Evolutionary conservation across 352 stramenopile genomes (phyloP), one percentile per base, ranked within the genome.

Genomic region (Globisporangium iwayamae): DNA sequence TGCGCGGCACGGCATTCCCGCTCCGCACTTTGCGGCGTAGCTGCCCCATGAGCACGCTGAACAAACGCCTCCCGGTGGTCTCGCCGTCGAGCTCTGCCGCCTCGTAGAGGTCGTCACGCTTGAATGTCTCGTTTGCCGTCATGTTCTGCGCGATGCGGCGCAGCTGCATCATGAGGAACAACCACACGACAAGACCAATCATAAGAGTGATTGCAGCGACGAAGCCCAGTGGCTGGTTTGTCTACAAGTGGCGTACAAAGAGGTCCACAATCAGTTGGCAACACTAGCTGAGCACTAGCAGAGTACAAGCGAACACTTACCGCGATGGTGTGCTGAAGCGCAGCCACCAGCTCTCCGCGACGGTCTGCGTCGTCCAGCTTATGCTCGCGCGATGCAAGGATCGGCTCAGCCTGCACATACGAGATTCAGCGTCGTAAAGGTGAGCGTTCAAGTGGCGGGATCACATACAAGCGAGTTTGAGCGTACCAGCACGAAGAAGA

Each of bases 111-210:
- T 83, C 78, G 67, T 92, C 81, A 39, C 85, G 85, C 69, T 94
- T 94, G 56, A 94, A 94, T 11, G 83, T 81, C 65, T 94, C 85
- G 60, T 89, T 91, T 4, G 85, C 84, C 4, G 85, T 93, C 55
- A 77, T 76, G 39, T 94, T 94, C 57, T 77, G 76, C 9, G 72
- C 64, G 60, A 94, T 89, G 36, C 85, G 85, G 48, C 78, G 76
- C 2, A 94, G 66, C 47, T 94, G 85, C 62, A 90, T 86, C 30
- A 91, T 58, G 30, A 94, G 65, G 65, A 94, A 91, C 1, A 84
- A 58, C 76, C 81, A 91, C 5, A 93, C 56, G 51, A 93, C 71
- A 34, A 90, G 46, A 20, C 72, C 71, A 14, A 78, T 81, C 66
- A 87, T 85, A 43, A 90, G 63, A 32, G 75, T 76, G 63, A 90